Evolutionary conservation across 495 filamentous ascomycete species (phyloP), one percentile per base, ranked within the genome.

Genomic region (Penicillium tannophilum): DNA sequence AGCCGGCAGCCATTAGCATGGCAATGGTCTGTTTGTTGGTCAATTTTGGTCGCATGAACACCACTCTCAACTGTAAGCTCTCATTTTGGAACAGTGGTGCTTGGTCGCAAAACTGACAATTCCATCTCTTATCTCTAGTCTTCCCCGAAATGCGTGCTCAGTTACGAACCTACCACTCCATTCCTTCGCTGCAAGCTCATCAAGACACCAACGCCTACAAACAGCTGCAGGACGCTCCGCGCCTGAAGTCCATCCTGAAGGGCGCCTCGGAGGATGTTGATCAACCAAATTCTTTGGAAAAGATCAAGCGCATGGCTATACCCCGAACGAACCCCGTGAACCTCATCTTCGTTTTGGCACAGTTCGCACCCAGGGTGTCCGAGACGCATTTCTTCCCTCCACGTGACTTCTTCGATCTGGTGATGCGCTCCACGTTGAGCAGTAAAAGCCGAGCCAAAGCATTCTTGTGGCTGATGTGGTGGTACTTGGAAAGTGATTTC

Each of bases 81-180:
- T 59, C 11, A 5, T 54, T 42, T 24, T 44, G 2, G 23, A 52
- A 24, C 17, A 35, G 39, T 16, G 51, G 51, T 56, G 19, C 36
- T 60, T 30, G 23, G 39, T 51, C 31, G 31, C 14, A 41, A 28
- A 58, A 56, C 63, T 72, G 48, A 61, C 54, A 55, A 43, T 73
- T 84, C 30, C 20, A 60, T 79, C 61, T 46, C 54, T 64, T 16
- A 67, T 79, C 60, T 64, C 16, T 69, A 98, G 93, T 98, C 78
- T 98, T 98, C 74, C 94, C 95, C 28, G 94, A 98, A 74, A 98
- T 98, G 94, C 91, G 96, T 72, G 94, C 94, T 45, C 94, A 98
- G 64, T 82, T 98, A 35, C 90, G 94, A 70, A 98, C 94, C 53
- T 98, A 98, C 76, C 94, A 98, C 73, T 93, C 95, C 1, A 98